Conservation (phyloP, 148 eudicot species). For the Rheum nobile region DNA sequence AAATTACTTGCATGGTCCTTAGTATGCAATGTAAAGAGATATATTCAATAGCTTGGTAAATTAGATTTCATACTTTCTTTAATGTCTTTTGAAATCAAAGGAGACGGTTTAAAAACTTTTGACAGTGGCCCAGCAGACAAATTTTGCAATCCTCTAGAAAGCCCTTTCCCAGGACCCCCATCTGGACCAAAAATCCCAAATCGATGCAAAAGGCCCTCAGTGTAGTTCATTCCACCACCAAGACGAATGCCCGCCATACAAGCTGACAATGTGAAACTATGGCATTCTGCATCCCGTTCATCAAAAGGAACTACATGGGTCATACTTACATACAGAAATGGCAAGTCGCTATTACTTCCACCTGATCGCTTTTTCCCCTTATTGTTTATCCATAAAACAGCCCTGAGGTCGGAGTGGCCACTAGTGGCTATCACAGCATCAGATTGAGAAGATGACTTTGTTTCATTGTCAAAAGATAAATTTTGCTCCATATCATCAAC, state of each 20-base stretch:
- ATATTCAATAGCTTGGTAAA: neutral
- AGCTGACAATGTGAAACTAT: constrained; percentile 76
- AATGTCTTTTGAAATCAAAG: constrained; percentile 27
- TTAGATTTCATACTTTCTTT: constrained; percentile 21
- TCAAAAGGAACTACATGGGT: constrained; percentile 75
- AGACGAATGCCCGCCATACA: constrained; percentile 81
- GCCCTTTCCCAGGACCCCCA: constrained; percentile 89
- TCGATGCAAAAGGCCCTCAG: constrained; percentile 75
- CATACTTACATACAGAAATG: constrained; percentile 54
- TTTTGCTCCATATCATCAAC: constrained; percentile 49
- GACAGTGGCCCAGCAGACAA: constrained; percentile 77
- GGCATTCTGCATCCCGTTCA: constrained; percentile 61
- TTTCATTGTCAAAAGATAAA: neutral
- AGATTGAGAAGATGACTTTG: neutral
- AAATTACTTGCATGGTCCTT: neutral
- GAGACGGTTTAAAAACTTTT: constrained; percentile 66
- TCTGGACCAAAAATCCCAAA: constrained; percentile 91
- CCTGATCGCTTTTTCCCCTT: constrained; percentile 24
- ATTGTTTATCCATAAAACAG: constrained; percentile 88
- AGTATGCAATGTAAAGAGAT: neutral
- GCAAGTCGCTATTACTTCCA: constrained; percentile 18
- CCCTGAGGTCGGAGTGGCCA: constrained; percentile 45
- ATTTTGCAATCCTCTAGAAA: constrained; percentile 59
- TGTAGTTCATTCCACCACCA: constrained; percentile 88
- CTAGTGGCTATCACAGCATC: too few species aligned